Percentiles rank a stretch among this genome's conserved stretches.
phyloP scores from a whole-genome alignment of 495 filamentous ascomycete genomes.

The Darksidea phi region DNA sequence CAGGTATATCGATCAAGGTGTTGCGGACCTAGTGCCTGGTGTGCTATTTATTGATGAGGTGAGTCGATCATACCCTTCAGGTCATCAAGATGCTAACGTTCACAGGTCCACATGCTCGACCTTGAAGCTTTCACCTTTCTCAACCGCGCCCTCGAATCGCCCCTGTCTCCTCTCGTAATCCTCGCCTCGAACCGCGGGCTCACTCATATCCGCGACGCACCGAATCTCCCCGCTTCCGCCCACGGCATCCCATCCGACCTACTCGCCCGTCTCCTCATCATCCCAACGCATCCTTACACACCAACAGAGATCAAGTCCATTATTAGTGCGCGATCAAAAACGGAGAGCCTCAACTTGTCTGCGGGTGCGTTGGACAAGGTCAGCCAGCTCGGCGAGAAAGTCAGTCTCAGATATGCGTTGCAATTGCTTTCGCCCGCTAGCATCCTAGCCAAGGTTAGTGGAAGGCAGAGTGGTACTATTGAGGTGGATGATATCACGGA shows the following conservation, averaged over 20 bases:
- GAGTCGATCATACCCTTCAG: slow-evolving; percentile 38
- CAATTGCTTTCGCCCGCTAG: slow-evolving; percentile 87
- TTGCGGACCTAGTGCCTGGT: slow-evolving; percentile 95
- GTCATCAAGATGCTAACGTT: slow-evolving; percentile 9
- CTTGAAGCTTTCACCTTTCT: slow-evolving; percentile 99
- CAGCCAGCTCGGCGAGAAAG: slow-evolving; percentile 76
- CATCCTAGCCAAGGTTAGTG: slow-evolving; percentile 60
- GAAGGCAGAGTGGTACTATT: slow-evolving; percentile 67
- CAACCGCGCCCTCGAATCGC: slow-evolving; percentile 89
- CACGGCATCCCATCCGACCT: slow-evolving; percentile 94
- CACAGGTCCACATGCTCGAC: slow-evolving; percentile 94
- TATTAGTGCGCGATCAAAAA: slow-evolving; percentile 74
- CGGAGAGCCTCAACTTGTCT: slow-evolving; percentile 75
- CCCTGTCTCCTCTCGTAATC: slow-evolving; percentile 93
- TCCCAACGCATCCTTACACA: slow-evolving; percentile 84
- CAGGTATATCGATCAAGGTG: slow-evolving; percentile 96
- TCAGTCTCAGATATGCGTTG: slow-evolving; percentile 87
- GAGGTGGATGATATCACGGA: slow-evolving; percentile 82
- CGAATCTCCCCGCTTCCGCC: slow-evolving; percentile 57
- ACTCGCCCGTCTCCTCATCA: slow-evolving; percentile 86
- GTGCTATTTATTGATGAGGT: slow-evolving; percentile 99
- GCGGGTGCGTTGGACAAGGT: slow-evolving; percentile 83
- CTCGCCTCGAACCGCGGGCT: slow-evolving; percentile 94
- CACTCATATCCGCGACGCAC: slow-evolving; percentile 81
- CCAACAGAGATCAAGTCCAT: slow-evolving; percentile 86